phyloP scores from a whole-genome alignment of 140 eudicot species.

The Stevia rebaudiana region DNA sequence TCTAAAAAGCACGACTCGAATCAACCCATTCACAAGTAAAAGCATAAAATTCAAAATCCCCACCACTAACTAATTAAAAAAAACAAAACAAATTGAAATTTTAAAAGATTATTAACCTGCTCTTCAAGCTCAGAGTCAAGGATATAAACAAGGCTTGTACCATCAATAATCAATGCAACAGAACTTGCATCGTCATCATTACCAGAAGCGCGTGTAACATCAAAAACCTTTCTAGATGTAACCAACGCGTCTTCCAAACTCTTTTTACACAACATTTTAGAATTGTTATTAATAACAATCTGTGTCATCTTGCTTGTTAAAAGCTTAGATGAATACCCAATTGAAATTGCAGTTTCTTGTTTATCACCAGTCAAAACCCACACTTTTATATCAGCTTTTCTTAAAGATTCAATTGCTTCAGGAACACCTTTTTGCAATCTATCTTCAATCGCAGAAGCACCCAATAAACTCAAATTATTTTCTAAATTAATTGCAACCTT shows the following conservation, averaged over 20 bases:
- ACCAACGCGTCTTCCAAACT: constrained; percentile 59
- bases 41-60: too few species aligned
- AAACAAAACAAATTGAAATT: background rate
- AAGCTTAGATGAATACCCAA: constrained; percentile 88
- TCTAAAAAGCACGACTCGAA: too few species aligned
- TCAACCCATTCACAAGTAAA: too few species aligned
- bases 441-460: constrained; percentile 93
- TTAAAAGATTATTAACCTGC: constrained; percentile 42
- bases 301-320: constrained; percentile 69
- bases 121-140: constrained; percentile 89
- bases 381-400: constrained; percentile 78
- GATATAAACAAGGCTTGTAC: constrained; percentile 86
- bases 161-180: constrained; percentile 78
- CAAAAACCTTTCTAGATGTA: constrained; percentile 32
- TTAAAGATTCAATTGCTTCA: constrained; percentile 80
- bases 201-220: too few species aligned
- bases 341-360: constrained; percentile 97
- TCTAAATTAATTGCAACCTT: constrained; percentile 68
- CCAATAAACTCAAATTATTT: constrained; percentile 48
- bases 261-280: constrained; percentile 60
- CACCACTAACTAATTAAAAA: background rate
- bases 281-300: constrained; percentile 60
- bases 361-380: constrained; percentile 99
- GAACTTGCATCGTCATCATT: constrained; percentile 27
- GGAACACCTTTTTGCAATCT: constrained; percentile 94